Evolutionary conservation across 352 stramenopile genomes (phyloP).

Genomic region (Poterioochromonas sp.): DNA sequence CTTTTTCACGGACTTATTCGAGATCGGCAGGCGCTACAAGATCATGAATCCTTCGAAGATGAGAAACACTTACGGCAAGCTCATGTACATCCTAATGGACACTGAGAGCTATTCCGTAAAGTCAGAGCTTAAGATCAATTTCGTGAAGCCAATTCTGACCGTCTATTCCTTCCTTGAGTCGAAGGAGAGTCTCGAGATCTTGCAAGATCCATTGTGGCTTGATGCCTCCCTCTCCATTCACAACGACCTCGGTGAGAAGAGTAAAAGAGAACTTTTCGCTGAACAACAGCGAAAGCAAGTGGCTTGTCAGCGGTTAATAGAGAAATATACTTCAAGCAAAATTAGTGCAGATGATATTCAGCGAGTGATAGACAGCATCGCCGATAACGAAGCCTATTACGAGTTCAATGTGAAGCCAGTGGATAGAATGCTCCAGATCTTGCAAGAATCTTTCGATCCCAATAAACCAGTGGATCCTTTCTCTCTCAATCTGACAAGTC

Average conservation of each 20-base stretch:
- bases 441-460: constrained; percentile 64
- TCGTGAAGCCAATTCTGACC: constrained; percentile 55
- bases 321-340: constrained; percentile 36
- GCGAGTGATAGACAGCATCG: constrained; percentile 84
- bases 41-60: constrained; percentile 81
- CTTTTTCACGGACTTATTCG: constrained; percentile 42
- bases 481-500: constrained; percentile 39
- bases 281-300: constrained; percentile 35
- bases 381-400: constrained; percentile 88
- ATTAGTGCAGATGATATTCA: constrained; percentile 61
- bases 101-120: constrained; percentile 61
- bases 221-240: constrained; percentile 49
- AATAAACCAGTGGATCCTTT: constrained; percentile 38
- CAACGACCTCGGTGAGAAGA: constrained; percentile 38
- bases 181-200: constrained; percentile 47
- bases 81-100: constrained; percentile 86
- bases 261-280: constrained; percentile 1
- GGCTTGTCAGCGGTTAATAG: constrained; percentile 41
- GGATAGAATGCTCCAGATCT: constrained; percentile 74
- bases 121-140: constrained; percentile 60
- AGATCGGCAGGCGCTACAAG: constrained; percentile 81
- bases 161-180: constrained; percentile 64
- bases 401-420: constrained; percentile 88
- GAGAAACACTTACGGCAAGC: constrained; percentile 81
- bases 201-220: constrained; percentile 60